Evolutionary conservation across 257 asterid genomes (phyloP), one percentile per base, ranked within the genome.

Genomic region (Mitragyna speciosa): DNA sequence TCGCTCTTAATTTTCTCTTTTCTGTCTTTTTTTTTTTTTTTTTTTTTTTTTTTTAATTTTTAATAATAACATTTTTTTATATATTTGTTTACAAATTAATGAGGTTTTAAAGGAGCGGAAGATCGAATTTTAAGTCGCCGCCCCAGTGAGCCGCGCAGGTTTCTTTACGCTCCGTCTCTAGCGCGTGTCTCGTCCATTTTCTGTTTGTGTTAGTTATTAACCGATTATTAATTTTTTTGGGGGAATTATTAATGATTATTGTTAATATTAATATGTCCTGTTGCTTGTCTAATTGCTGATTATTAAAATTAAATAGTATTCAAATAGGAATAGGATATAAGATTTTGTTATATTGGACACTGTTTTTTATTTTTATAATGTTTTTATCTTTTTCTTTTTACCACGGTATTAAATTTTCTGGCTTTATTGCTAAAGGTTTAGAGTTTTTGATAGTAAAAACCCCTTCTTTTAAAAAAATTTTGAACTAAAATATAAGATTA

Each of bases 91-190:
- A 64, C 43, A 6, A 58, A 75, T 16, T 24, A 63, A 14, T 12
- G 33, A 43, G 19, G 28, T 16, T 28, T 76, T 43, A 64, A 76
- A 76, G 49, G 47, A 64, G 73, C 30, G 64, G 63, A 63, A 36
- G 41, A 36, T 36, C 4, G 41, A 36, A 1, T 54, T 28, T 19
- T 69, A 76, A 75, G 80, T 69, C 84, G 80, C 84, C 80, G 84
- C 73, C 77, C 77, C 41, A 81, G 58, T 66, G 75, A 67, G 84
- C n/a, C n/a, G 80, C 12, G 69, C 30, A 61, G 39, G 14, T 30
- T 68, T 75, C 72, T 0, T 69, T 68, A 67, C 69, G 56, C 78
- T 56, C 66, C 33, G 31, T 56, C 36, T 16, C 26, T 8, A 0
- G 71, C 64, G 80, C 79, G 79, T 80, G 51, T 67, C 17, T 74